Percentiles rank a stretch among this genome's conserved stretches.
These are phyloP conservation scores for Sporodiniella umbellata DNA, from an alignment of 371 early-diverging fungal genomes.

Conservation along the genomic window DNA sequence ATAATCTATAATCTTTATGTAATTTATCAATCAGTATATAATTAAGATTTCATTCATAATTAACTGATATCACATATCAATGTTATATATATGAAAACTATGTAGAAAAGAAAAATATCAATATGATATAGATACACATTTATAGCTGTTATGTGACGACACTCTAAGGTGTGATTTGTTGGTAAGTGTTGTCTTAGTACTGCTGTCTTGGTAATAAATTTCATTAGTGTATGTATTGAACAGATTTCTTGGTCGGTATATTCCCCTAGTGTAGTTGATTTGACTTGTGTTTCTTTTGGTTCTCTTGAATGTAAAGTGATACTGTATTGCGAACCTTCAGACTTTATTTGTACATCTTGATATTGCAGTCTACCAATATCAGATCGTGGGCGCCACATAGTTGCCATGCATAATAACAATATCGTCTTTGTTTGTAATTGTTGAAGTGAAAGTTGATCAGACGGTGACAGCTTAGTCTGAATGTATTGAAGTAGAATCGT, in stretches of 20 bases:
- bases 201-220: not conserved
- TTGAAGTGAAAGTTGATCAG: not conserved
- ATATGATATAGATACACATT: no score
- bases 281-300: constrained; percentile 3
- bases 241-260: not conserved
- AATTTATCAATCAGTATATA: no score
- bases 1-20: no score
- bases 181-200: not conserved
- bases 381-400: constrained; percentile 19
- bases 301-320: not conserved
- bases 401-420: constrained; percentile 1
- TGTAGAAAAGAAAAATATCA: no score
- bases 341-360: not conserved
- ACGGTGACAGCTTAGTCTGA: not conserved
- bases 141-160: no score
- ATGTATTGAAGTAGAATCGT: not conserved
- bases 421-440: constrained; percentile 5
- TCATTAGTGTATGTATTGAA: not conserved
- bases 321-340: not conserved
- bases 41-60: no score
- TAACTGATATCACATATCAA: no score
- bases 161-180: not conserved
- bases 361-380: constrained; percentile 10
- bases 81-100: no score
- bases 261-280: not conserved